A percentile compares a stretch with the other conserved stretches of the same genome.
Conservation (phyloP, 1,284 basidiomycete genomes). For the Pseudomicrostroma phylloplanum region DNA sequence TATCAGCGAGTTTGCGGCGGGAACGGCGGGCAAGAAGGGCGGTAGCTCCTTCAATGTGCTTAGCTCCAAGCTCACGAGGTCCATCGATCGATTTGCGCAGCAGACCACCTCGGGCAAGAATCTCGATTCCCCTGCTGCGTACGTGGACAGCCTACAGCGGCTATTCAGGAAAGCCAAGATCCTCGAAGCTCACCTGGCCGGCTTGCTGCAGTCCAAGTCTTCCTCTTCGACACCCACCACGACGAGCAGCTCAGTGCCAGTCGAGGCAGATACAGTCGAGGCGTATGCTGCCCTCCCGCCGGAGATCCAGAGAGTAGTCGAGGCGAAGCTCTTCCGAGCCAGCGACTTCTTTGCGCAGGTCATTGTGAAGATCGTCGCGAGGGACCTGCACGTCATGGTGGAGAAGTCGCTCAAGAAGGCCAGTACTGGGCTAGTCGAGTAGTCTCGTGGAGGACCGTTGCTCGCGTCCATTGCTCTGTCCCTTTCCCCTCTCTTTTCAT, state of each 20-base stretch:
- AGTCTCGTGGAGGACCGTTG: not conserved
- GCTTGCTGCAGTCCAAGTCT: not conserved
- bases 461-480: no score
- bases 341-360: slow-evolving; percentile 88
- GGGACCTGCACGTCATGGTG: slow-evolving; percentile 61
- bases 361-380: slow-evolving; percentile 82
- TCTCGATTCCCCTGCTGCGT: slow-evolving; percentile 76
- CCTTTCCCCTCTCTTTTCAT: no score
- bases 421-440: not conserved
- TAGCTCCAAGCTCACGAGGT: slow-evolving; percentile 75
- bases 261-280: not conserved
- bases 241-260: not conserved
- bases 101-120: slow-evolving; percentile 63
- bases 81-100: slow-evolving; percentile 82
- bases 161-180: slow-evolving; percentile 71
- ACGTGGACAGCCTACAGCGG: slow-evolving; percentile 70
- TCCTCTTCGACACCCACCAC: not conserved
- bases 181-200: slow-evolving; percentile 53
- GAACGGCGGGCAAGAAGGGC: slow-evolving; percentile 1
- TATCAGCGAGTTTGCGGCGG: slow-evolving; percentile 6
- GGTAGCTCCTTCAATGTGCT: slow-evolving; percentile 44
- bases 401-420: slow-evolving; percentile 62
- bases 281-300: slow-evolving; percentile 18
- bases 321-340: slow-evolving; percentile 67
- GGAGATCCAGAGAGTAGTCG: slow-evolving; percentile 63